These are phyloP conservation scores for Scheffersomyces titani DNA, from an alignment of 1,139 yeast genomes.

Conservation along the genomic window DNA sequence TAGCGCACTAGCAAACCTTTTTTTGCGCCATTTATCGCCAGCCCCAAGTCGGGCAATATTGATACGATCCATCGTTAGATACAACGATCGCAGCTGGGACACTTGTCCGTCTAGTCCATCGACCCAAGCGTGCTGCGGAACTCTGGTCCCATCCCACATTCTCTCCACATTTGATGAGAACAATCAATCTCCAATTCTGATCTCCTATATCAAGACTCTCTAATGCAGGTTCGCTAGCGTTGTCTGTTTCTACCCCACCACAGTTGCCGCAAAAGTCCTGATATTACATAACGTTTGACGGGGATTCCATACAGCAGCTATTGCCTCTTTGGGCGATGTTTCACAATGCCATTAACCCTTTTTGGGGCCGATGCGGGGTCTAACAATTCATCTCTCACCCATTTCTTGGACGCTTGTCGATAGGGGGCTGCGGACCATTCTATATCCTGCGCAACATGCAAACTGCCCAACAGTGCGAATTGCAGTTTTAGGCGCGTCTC, in stretches of 20 bases:
- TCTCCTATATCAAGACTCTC: not conserved
- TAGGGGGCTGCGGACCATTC: not conserved
- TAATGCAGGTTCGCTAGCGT: not conserved
- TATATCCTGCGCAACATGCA: not conserved
- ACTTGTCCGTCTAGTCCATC: too few species aligned
- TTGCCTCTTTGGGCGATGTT: not conserved
- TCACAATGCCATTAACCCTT: not conserved
- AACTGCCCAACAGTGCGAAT: not conserved
- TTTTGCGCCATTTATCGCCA: too few species aligned
- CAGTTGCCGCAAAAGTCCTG: not conserved
- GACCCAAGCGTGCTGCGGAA: not conserved
- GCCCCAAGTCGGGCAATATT: too few species aligned
- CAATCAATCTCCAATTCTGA: not conserved
- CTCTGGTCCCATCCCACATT: not conserved
- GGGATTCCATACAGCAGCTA: not conserved
- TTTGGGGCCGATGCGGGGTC: not conserved
- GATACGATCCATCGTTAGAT: too few species aligned
- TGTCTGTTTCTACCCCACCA: not conserved
- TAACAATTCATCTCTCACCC: not conserved
- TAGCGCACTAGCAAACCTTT: not conserved
- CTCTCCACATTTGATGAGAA: not conserved
- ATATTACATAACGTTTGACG: not conserved
- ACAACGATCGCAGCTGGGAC: too few species aligned
- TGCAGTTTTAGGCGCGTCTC: not conserved
- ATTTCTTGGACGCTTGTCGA: not conserved